These are phyloP conservation scores for Taiwanofungus camphoratus DNA, from an alignment of 1,284 basidiomycete species.

Conservation along the genomic window DNA sequence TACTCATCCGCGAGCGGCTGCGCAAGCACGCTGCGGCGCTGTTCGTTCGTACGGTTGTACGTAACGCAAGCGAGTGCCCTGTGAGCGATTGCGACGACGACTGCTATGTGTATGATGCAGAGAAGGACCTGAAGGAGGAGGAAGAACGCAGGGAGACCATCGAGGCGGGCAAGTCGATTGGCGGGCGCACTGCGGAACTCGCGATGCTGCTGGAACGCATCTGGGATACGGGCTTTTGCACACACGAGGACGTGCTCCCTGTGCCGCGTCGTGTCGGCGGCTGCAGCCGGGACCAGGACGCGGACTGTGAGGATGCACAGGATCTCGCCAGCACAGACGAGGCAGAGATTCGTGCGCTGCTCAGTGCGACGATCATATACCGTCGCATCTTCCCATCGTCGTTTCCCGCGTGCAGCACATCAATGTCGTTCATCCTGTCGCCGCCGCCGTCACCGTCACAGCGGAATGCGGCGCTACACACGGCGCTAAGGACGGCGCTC, in stretches of 20 bases:
- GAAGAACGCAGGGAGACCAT: constrained; percentile 41
- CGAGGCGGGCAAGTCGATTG: constrained; percentile 54
- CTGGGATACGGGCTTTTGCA: constrained; percentile 35
- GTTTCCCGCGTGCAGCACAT: constrained; percentile 25
- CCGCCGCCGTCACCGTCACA: constrained; percentile 53
- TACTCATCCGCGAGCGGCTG: constrained; percentile 43
- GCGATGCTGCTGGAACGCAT: constrained; percentile 50
- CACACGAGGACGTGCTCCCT: constrained; percentile 25
- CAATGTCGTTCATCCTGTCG: constrained; percentile 41
- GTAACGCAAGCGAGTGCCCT: constrained; percentile 16
- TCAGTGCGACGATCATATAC: constrained; percentile 53
- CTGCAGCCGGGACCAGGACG: constrained; percentile 25
- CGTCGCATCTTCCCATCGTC: constrained; percentile 48
- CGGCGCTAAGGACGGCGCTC: constrained; percentile 43
- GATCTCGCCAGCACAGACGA: constrained; percentile 31
- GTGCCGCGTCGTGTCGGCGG: constrained; percentile 11
- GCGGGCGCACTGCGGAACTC: constrained; percentile 47
- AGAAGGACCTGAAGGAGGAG: constrained; percentile 30
- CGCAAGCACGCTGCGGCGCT: constrained; percentile 43
- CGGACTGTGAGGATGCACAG: constrained; percentile 29
- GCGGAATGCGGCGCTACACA: constrained; percentile 34
- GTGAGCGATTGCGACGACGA: constrained; percentile 21
- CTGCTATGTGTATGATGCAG: constrained; percentile 29
- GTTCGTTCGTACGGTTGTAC: constrained; percentile 45
- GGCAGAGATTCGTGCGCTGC: constrained; percentile 42